Evolutionary conservation across 352 stramenopile genomes (phyloP).

Genomic region (Globisporangium okanoganense): DNA sequence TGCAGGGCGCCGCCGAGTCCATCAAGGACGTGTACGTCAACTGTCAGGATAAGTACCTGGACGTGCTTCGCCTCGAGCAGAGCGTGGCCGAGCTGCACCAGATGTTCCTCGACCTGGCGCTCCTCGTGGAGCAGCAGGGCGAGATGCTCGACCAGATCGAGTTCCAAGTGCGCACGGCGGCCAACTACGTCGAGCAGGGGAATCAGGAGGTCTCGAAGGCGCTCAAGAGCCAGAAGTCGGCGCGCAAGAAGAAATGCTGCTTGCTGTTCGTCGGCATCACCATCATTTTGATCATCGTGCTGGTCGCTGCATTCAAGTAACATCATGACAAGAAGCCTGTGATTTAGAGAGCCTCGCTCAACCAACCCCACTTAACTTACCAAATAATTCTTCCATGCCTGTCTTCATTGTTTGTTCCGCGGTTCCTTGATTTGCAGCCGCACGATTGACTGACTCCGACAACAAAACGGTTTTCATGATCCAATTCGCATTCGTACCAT

Average conservation of each 20-base stretch:
- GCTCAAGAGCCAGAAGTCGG: constrained; percentile 95
- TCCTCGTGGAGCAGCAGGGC: constrained; percentile 97
- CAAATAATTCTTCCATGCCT: background rate
- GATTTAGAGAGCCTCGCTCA: background rate
- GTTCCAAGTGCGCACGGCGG: constrained; percentile 91
- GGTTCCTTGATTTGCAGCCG: background rate
- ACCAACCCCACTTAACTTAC: background rate
- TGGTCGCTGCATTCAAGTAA: constrained; percentile 69
- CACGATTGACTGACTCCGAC: background rate
- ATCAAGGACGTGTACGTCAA: constrained; percentile 93
- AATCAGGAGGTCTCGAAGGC: constrained; percentile 95
- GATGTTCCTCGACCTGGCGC: constrained; percentile 99
- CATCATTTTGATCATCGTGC: constrained; percentile 78
- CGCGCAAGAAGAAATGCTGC: constrained; percentile 96
- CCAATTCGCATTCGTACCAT: constrained; percentile 1
- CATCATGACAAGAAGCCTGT: constrained; percentile 3
- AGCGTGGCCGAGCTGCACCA: constrained; percentile 97
- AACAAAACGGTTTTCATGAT: background rate
- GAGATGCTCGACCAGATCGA: constrained; percentile 99
- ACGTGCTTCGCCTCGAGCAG: constrained; percentile 95
- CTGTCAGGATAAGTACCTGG: constrained; percentile 97
- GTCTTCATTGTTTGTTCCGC: background rate
- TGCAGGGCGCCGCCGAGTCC: constrained; percentile 70
- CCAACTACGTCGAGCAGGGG: constrained; percentile 96
- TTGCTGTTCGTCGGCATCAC: constrained; percentile 73